Evolutionary conservation across 495 filamentous ascomycete genomes (phyloP), one percentile per base, ranked within the genome.

Genomic region (Darksidea phi): DNA sequence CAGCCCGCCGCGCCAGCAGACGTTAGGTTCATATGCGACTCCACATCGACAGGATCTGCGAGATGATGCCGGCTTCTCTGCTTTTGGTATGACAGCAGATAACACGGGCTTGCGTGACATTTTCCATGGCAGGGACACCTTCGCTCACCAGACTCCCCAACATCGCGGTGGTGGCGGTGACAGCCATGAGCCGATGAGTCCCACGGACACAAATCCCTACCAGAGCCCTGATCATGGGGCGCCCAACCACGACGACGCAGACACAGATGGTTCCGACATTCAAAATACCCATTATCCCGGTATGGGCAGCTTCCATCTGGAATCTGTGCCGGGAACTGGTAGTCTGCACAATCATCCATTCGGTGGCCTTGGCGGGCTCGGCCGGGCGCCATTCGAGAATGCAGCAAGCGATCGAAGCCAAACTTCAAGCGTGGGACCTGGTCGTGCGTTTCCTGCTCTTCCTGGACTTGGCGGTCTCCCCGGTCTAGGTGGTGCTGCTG

Each of bases 161-260:
- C 80, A 77, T 51, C 75, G 80, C 41, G 74, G 78, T 48, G 79
- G 74, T 48, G 77, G 81, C 18, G 77, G 81, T 18, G 70, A 71
- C 50, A 69, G 71, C 8, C 62, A 79, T 54, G 88, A 91, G 62
- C 86, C 86, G 6, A 82, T 88, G 61, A 97, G 95, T 69, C 95
- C 94, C 36, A 94, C 93, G 0, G 91, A 96, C 61, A 97, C 94
- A 0, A 98, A 98, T 72, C 95, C 94, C n/a, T 98, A 92, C 69
- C 88, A 89, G 64, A 97, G 93, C 72, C 95, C 94, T 8, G 84
- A 88, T n/a, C 87, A 83, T n/a, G 88, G 91, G 17, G 84, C 84
- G 32, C 79, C 78, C 0, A 86, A 91, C 23, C 78, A 81, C 2
- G 87, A 90, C 25, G 87, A 91, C 59, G 72, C 76, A 42, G 84